Evolutionary conservation across 805 yeast species (phyloP).

Genomic region (Pichia californica): DNA sequence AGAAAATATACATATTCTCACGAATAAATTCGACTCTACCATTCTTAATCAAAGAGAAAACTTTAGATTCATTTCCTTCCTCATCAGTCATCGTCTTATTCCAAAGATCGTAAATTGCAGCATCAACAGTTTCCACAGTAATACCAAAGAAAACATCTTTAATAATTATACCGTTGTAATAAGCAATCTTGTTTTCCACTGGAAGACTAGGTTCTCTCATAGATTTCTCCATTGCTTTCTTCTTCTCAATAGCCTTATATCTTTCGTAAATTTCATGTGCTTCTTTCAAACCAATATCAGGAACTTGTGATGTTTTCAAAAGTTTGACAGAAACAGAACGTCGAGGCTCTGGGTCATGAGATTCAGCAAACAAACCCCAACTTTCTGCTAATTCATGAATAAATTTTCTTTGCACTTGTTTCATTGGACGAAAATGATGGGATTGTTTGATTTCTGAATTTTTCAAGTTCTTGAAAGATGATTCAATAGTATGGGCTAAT

Average conservation of each 20-base stretch:
- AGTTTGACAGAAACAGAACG: slow-evolving; percentile 60
- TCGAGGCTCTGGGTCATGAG: slow-evolving; percentile 78
- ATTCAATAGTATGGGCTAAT: slow-evolving; percentile 4
- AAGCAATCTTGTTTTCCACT: slow-evolving; percentile 4
- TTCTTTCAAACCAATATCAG: slow-evolving; percentile 41
- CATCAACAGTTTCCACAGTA: slow-evolving; percentile 38
- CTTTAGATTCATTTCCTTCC: not conserved
- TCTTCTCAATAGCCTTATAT: slow-evolving; percentile 23
- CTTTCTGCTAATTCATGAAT: slow-evolving; percentile 60
- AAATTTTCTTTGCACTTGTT: slow-evolving; percentile 58
- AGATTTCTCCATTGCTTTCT: slow-evolving; percentile 11
- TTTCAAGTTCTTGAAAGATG: slow-evolving; percentile 3
- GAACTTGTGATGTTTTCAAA: slow-evolving; percentile 29
- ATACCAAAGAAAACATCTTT: slow-evolving; percentile 49
- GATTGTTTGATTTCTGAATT: slow-evolving; percentile 19
- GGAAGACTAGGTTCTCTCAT: not conserved
- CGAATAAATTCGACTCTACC: slow-evolving; percentile 15
- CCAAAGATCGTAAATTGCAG: slow-evolving; percentile 10
- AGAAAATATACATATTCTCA: slow-evolving; percentile 20
- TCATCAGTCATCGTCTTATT: not conserved
- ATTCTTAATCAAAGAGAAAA: slow-evolving; percentile 5
- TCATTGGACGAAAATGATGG: slow-evolving; percentile 71
- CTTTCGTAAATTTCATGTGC: slow-evolving; percentile 33
- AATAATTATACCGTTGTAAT: slow-evolving; percentile 50
- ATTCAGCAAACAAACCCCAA: slow-evolving; percentile 55